These are phyloP conservation scores for Chaetomium olivaceum DNA, from an alignment of 2,329 filamentous ascomycete species.

Conservation along the genomic window DNA sequence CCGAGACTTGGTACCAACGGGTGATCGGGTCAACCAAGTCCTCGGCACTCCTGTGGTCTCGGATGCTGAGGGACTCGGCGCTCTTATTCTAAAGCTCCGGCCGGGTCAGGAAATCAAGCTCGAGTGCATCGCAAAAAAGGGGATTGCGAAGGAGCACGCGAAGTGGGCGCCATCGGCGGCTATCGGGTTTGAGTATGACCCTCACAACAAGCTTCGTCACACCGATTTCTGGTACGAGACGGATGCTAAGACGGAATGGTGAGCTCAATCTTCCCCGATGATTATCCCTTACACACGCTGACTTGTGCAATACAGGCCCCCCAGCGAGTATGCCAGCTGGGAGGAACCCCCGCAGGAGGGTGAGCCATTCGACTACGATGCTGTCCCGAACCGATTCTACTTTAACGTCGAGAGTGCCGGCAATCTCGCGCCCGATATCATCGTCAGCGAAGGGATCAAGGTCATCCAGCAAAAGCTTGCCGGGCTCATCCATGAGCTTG, in stretches of 20 bases:
- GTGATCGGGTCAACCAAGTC: conserved; percentile 68
- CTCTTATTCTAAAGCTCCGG: conserved; percentile 86
- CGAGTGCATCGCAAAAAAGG: conserved; percentile 94
- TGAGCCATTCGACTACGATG: conserved; percentile 88
- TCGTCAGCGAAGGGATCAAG: conserved; percentile 85
- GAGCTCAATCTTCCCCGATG: conserved; percentile 37
- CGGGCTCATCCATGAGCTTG: conserved; percentile 58
- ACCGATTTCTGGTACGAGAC: conserved; percentile 94
- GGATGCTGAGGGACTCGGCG: conserved; percentile 78
- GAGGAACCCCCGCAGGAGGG: conserved; percentile 79
- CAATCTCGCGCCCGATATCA: conserved; percentile 82
- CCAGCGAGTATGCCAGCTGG: conserved; percentile 75
- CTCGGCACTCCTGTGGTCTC: conserved; percentile 81
- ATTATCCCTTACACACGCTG: conserved; percentile 23
- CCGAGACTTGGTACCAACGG: conserved; percentile 75
- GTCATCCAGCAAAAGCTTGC: conserved; percentile 90
- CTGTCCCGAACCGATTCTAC: conserved; percentile 82
- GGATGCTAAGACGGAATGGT: conserved; percentile 83
- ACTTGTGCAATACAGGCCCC: conserved; percentile 61
- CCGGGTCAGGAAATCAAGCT: conserved; percentile 88
- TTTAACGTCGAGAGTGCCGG: conserved; percentile 90
- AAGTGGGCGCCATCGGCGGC: conserved; percentile 96
- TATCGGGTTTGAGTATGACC: conserved; percentile 96
- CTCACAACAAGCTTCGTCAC: conserved; percentile 92
- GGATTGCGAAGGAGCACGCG: conserved; percentile 96